Base-by-base conservation (phyloP, 169 alveolate genomes). In the Besnoitia besnoiti region DNA sequence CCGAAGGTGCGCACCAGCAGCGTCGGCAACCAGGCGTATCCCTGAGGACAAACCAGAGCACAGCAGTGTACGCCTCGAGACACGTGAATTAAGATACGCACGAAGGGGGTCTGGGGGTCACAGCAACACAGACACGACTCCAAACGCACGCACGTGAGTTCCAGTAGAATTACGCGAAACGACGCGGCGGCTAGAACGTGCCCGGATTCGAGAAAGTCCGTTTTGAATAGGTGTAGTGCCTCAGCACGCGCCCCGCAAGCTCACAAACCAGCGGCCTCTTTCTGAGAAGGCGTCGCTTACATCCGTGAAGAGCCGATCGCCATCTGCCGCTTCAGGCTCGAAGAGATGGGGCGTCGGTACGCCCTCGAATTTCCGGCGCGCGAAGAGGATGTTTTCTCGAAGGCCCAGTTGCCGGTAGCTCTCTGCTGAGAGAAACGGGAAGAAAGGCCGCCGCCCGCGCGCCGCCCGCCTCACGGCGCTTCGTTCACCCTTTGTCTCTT, bases 11-110 rank as follows among this genome's bases (percentile, higher is more conserved):
- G 82, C 30, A 61, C 85, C 47, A 87, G 85, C 44, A 87, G 82
- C 19, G 59, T 75, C 55, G 91, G 61, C 4, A 87, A 85, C 91
- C 91, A 87, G 2, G 82, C 59, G 51, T 87, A 87, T 0, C 91
- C 91, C 91, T 87, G 91, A 75, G 51, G 30, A 55, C 91, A 85
- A 37, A 24, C 39, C n/a, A 44, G 73, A 30, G 47, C 75, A 84
- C 73, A 14, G n/a, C n/a, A n/a, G n/a, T n/a, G n/a, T n/a, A n/a
- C n/a, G n/a, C n/a, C n/a, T 4, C 24, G 39, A n/a, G 46, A 47
- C 73, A 3, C 30, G 44, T 84, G 90, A 37, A 47, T 33, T 67
- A 84, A 30, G 76, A 47, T 37, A 39, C 14, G 89, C 33, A 80
- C 40, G 46, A 51, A 51, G n/a, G n/a, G 35, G 79, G 0, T n/a